Conservation (phyloP, 2,329 filamentous ascomycete genomes). For the Clarireedia sp. region DNA sequence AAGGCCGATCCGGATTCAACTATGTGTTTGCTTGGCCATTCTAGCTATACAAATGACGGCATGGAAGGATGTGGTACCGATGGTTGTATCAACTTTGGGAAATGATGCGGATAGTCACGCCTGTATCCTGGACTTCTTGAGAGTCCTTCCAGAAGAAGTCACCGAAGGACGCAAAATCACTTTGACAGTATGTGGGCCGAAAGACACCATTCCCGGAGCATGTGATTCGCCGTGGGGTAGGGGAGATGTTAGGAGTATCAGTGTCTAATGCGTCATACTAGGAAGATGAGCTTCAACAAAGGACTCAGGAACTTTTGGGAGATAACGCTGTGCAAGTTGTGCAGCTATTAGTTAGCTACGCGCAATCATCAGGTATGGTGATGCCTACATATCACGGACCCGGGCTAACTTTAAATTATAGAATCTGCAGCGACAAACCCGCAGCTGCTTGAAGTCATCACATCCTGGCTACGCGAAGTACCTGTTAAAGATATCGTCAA, state of each 20-base stretch:
- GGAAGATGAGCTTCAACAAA: constrained; percentile 87
- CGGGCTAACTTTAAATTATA: constrained; percentile 32
- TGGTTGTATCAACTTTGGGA: constrained; percentile 71
- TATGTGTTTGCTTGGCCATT: constrained; percentile 90
- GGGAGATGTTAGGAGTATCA: constrained; percentile 30
- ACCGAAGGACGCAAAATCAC: constrained; percentile 99
- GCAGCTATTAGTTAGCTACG: constrained; percentile 78
- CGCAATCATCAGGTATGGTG: constrained; percentile 75
- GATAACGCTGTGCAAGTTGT: constrained; percentile 87
- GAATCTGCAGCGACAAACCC: constrained; percentile 76
- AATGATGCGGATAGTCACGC: constrained; percentile 70
- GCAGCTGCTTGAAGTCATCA: constrained; percentile 87
- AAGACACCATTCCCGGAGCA: constrained; percentile 38
- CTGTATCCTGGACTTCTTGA: constrained; percentile 90
- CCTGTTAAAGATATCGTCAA: constrained; percentile 75
- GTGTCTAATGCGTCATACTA: constrained; percentile 49
- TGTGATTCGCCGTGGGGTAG: constrained; percentile 29
- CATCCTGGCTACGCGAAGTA: constrained; percentile 92
- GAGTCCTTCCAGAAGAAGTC: constrained; percentile 95
- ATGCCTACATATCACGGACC: constrained; percentile 6
- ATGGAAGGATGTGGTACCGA: constrained; percentile 87
- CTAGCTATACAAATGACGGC: constrained; percentile 92
- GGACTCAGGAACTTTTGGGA: constrained; percentile 82
- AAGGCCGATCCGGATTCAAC: constrained; percentile 77
- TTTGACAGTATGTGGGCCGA: constrained; percentile 85